Conservation (phyloP, 2,329 filamentous ascomycete species). For the Cercospora zeae-maydis region DNA sequence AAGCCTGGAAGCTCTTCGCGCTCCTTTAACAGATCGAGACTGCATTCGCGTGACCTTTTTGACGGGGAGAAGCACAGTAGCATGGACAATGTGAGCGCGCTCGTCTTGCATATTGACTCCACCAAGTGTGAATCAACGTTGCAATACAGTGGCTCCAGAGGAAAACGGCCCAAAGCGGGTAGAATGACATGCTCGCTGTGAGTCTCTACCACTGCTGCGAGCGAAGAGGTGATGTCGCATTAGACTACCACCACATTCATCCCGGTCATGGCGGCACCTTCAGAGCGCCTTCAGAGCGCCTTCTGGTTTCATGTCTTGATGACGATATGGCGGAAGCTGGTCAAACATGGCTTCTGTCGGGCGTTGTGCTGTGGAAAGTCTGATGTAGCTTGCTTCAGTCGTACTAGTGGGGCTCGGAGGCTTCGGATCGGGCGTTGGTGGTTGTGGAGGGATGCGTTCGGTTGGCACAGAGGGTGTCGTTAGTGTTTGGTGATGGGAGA, state of each 20-base stretch:
- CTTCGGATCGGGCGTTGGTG: background rate
- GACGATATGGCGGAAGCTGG: background rate
- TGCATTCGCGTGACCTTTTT: no score
- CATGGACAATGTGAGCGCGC: background rate
- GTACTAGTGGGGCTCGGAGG: background rate
- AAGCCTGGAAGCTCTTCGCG: background rate
- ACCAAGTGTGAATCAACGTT: background rate
- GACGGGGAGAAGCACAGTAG: no score
- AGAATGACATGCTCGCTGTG: background rate
- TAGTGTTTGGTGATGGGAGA: background rate
- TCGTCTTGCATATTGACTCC: background rate
- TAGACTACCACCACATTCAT: background rate
- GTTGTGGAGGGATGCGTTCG: background rate
- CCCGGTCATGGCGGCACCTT: background rate
- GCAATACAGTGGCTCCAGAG: background rate
- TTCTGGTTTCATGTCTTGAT: background rate
- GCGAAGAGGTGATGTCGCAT: background rate
- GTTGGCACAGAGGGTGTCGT: background rate
- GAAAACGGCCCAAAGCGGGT: background rate
- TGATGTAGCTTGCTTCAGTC: background rate
- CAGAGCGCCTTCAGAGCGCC: background rate
- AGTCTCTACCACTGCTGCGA: background rate
- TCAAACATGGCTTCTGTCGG: constrained; percentile 9
- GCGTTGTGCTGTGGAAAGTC: background rate
- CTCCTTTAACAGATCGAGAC: background rate